phyloP scores from a whole-genome alignment of 1,284 basidiomycete species.

The Malassezia dermatis region DNA sequence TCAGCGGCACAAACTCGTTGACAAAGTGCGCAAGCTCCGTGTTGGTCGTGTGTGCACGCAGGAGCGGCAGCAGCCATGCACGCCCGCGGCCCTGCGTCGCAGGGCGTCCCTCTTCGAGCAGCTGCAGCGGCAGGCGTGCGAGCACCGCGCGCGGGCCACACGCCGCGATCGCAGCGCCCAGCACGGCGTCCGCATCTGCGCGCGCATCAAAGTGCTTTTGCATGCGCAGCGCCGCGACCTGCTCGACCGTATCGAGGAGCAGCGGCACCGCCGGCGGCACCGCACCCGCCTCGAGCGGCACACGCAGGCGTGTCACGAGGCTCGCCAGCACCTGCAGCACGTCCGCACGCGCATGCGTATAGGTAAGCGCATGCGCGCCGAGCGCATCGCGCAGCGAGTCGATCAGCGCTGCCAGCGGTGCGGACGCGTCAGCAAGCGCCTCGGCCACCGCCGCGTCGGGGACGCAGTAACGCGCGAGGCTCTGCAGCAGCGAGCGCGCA shows the following conservation, averaged over 20 bases:
- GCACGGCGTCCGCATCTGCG: constrained; percentile 69
- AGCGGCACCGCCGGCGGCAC: constrained; percentile 57
- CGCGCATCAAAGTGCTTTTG: constrained; percentile 81
- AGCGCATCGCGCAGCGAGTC: constrained; percentile 33
- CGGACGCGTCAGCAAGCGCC: constrained; percentile 20
- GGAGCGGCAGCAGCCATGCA: constrained; percentile 82
- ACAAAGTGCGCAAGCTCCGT: constrained; percentile 75
- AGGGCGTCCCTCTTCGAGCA: constrained; percentile 47
- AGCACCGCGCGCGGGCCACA: constrained; percentile 76
- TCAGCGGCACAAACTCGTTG: constrained; percentile 80
- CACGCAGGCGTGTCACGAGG: constrained; percentile 32
- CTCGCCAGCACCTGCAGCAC: constrained; percentile 36
- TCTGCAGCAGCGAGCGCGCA: constrained; percentile 30
- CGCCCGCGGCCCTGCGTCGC: constrained; percentile 53
- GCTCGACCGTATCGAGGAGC: constrained; percentile 62
- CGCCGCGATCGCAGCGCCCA: constrained; percentile 72
- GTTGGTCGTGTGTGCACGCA: constrained; percentile 67
- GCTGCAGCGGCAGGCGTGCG: constrained; percentile 67
- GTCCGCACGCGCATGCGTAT: constrained; percentile 34
- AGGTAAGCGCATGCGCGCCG: constrained; percentile 38
- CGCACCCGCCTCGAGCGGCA: constrained; percentile 13
- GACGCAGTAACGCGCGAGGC: constrained; percentile 37
- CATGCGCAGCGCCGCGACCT: constrained; percentile 64
- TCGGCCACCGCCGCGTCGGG: constrained; percentile 33
- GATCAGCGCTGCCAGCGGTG: constrained; percentile 28